A percentile compares a stretch with the other conserved stretches of the same genome.
phyloP scores from a whole-genome alignment of 2,329 filamentous ascomycete genomes.

The Colletotrichum sp. region DNA sequence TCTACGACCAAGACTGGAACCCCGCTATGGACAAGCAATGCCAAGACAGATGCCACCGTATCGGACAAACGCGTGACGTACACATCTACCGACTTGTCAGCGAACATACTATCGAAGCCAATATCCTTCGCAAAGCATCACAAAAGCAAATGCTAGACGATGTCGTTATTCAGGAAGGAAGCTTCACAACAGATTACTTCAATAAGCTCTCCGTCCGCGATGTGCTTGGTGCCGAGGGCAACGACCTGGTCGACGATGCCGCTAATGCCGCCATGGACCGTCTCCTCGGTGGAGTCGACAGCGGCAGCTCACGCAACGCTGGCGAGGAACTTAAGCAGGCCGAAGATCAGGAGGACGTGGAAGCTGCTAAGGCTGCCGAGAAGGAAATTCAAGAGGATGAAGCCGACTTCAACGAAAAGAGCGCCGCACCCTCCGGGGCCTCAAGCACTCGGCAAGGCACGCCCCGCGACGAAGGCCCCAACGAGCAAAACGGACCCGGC shows the following conservation, averaged over 20 bases:
- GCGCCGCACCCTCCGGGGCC: slow-evolving; percentile 48
- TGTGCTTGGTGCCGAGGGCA: slow-evolving; percentile 63
- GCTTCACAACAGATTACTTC: slow-evolving; percentile 97
- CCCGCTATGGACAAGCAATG: slow-evolving; percentile 99
- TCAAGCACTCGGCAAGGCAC: slow-evolving; percentile 59
- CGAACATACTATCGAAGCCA: slow-evolving; percentile 95
- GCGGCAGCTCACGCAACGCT: slow-evolving; percentile 64
- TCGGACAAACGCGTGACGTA: slow-evolving; percentile 95
- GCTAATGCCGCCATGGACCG: slow-evolving; percentile 86
- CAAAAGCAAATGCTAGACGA: slow-evolving; percentile 98
- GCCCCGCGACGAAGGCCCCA: slow-evolving; percentile 45
- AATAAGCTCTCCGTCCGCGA: slow-evolving; percentile 78
- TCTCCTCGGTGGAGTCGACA: slow-evolving; percentile 73
- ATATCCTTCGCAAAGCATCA: slow-evolving; percentile 94
- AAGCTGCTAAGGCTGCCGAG: slow-evolving; percentile 84
- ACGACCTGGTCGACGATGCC: slow-evolving; percentile 66
- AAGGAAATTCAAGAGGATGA: slow-evolving; percentile 89
- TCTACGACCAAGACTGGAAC: slow-evolving; percentile 99
- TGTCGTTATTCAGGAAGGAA: slow-evolving; percentile 96
- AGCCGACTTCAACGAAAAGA: slow-evolving; percentile 79
- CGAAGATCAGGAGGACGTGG: slow-evolving; percentile 91
- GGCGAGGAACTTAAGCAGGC: slow-evolving; percentile 83
- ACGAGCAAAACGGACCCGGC: slow-evolving; percentile 31
- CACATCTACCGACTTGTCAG: slow-evolving; percentile 96
- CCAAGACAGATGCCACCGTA: slow-evolving; percentile 95